Evolutionary conservation across 2,329 filamentous ascomycete genomes (phyloP).

Genomic region (Parascedosporium putredinis): DNA sequence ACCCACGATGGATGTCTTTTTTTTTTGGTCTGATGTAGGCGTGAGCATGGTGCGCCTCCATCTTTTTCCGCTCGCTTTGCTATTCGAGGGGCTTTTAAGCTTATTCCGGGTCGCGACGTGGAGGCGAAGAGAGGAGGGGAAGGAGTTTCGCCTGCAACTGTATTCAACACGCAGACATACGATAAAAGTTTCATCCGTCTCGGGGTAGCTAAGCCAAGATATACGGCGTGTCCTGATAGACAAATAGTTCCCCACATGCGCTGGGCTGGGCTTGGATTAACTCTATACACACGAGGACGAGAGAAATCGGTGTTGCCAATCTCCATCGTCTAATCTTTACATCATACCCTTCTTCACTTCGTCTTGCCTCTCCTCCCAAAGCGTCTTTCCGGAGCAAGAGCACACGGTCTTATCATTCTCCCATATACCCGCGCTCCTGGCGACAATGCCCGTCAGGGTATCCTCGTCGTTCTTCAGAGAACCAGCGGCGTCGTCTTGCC

Average conservation of each 20-base stretch:
- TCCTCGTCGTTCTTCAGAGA: conserved; percentile 65
- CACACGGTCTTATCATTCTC: conserved; percentile 98
- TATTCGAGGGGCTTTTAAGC: no score
- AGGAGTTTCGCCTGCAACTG: no score
- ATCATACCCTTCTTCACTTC: conserved; percentile 86
- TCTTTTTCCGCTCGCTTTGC: no score
- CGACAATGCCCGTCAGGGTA: conserved; percentile 87
- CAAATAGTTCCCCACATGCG: no score
- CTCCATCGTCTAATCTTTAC: conserved; percentile 29
- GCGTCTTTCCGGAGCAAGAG: conserved; percentile 92
- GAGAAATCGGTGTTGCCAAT: not conserved
- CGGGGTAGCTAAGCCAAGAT: no score
- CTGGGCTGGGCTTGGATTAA: no score
- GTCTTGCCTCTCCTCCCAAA: conserved; percentile 94
- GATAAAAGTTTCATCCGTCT: not conserved
- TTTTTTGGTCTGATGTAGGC: no score
- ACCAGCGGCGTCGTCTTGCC: conserved; percentile 38
- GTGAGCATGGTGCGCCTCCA: no score
- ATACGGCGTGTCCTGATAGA: no score
- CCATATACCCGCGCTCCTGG: conserved; percentile 94
- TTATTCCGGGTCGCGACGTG: not conserved
- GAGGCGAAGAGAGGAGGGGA: not conserved
- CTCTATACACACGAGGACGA: no score
- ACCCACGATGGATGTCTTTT: no score
- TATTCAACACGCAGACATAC: no score